Conservation (phyloP, 495 filamentous ascomycete species). For the Annulohypoxylon bovei region DNA sequence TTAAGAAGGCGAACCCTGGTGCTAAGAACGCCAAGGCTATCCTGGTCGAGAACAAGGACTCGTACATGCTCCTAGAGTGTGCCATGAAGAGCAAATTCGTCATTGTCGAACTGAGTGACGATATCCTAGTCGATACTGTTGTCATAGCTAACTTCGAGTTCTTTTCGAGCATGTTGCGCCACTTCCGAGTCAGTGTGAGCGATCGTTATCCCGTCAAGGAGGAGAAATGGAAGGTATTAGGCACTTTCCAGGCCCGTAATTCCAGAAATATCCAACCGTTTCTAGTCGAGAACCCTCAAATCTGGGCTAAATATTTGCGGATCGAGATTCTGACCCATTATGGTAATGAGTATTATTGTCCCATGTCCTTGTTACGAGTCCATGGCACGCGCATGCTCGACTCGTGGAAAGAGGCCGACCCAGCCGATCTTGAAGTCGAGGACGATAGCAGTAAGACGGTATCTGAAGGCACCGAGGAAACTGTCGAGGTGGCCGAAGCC, state of each 20-base stretch:
- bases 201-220: conserved; percentile 92
- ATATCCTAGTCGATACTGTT: conserved; percentile 94
- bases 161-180: conserved; percentile 95
- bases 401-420: conserved; percentile 77
- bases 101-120: conserved; percentile 86
- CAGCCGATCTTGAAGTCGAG: conserved; percentile 65
- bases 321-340: conserved; percentile 94
- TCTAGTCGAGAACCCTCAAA: conserved; percentile 87
- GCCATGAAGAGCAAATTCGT: conserved; percentile 89
- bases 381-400: conserved; percentile 98
- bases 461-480: conserved; percentile 55
- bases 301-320: conserved; percentile 92
- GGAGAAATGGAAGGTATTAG: conserved; percentile 91
- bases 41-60: conserved; percentile 95
- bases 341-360: conserved; percentile 96
- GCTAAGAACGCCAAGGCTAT: conserved; percentile 87
- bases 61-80: conserved; percentile 97
- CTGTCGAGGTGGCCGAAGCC: conserved; percentile 43
- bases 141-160: conserved; percentile 98
- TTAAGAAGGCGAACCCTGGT: conserved; percentile 86
- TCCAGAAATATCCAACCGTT: conserved; percentile 95
- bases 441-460: conserved; percentile 44
- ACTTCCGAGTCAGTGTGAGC: conserved; percentile 87
- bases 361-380: conserved; percentile 86
- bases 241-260: conserved; percentile 89